A percentile compares a stretch with the other conserved stretches of the same genome.
These are phyloP conservation scores for Boeremia lycopersici DNA, from an alignment of 2,329 filamentous ascomycete species.

Conservation along the genomic window DNA sequence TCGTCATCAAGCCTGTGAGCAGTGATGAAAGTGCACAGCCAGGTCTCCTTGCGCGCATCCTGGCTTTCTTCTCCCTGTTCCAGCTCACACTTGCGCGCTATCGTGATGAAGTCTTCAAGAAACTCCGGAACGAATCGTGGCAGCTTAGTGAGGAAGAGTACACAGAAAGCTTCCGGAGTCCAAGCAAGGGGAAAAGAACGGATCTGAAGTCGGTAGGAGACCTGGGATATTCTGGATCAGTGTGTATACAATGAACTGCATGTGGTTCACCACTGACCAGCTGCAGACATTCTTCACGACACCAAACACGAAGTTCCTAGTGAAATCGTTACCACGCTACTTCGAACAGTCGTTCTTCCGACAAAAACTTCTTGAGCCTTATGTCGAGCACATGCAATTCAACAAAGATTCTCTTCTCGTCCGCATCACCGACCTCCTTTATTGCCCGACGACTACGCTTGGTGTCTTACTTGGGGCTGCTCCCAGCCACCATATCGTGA, in stretches of 20 bases:
- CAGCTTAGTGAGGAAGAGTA: constrained; percentile 61
- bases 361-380: constrained; percentile 68
- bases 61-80: constrained; percentile 62
- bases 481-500: constrained; percentile 75
- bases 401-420: constrained; percentile 68
- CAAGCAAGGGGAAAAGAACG: constrained; percentile 46
- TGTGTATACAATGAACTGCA: constrained; percentile 35
- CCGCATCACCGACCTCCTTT: constrained; percentile 73
- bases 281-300: constrained; percentile 72
- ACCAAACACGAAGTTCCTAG: constrained; percentile 67
- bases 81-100: constrained; percentile 56
- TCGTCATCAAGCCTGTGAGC: constrained; percentile 26
- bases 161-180: constrained; percentile 57
- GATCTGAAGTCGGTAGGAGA: constrained; percentile 66
- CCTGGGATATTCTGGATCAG: constrained; percentile 74
- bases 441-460: constrained; percentile 61
- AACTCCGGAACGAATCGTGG: constrained; percentile 60
- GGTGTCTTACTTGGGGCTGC: constrained; percentile 65
- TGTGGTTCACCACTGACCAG: constrained; percentile 12
- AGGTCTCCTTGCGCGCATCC: constrained; percentile 51
- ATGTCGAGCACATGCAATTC: constrained; percentile 66
- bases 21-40: constrained; percentile 29
- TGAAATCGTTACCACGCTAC: constrained; percentile 72
- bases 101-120: constrained; percentile 56
- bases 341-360: constrained; percentile 76